Conservation (phyloP, 2,329 filamentous ascomycete genomes). For the Chaetomium olivaceum region DNA sequence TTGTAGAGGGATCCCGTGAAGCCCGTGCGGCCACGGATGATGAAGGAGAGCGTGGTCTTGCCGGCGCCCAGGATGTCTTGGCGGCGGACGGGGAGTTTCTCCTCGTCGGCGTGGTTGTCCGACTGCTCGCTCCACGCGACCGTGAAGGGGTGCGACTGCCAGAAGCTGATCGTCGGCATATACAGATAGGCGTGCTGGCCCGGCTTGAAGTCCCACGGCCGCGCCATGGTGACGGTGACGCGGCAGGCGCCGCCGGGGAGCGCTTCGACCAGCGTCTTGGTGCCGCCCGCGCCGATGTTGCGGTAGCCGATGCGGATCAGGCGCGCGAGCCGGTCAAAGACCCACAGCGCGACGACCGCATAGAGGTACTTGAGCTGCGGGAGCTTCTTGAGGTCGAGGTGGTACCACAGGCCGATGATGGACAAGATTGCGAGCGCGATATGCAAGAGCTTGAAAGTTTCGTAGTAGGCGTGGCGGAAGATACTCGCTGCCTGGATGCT, state of each 20-base stretch:
- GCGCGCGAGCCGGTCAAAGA: conserved; percentile 61
- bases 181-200: conserved; percentile 81
- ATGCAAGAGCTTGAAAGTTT: conserved; percentile 73
- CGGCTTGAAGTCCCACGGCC: conserved; percentile 73
- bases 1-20: conserved; percentile 71
- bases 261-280: conserved; percentile 69
- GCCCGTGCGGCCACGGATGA: conserved; percentile 72
- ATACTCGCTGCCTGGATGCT: conserved; percentile 69
- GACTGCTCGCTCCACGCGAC: conserved; percentile 74
- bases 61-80: conserved; percentile 60
- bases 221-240: conserved; percentile 71
- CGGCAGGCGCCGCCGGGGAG: conserved; percentile 74
- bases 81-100: conserved; percentile 60
- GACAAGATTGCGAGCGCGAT: conserved; percentile 62
- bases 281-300: conserved; percentile 68
- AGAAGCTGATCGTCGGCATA: conserved; percentile 69
- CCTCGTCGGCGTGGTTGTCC: conserved; percentile 47
- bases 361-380: conserved; percentile 61
- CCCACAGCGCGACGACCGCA: conserved; percentile 67
- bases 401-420: conserved; percentile 67
- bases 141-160: conserved; percentile 78
- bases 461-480: conserved; percentile 76
- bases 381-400: conserved; percentile 56
- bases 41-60: conserved; percentile 68
- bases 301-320: conserved; percentile 61